Evolutionary conservation across 495 filamentous ascomycete species (phyloP).

Genomic region (Daldinia loculata): DNA sequence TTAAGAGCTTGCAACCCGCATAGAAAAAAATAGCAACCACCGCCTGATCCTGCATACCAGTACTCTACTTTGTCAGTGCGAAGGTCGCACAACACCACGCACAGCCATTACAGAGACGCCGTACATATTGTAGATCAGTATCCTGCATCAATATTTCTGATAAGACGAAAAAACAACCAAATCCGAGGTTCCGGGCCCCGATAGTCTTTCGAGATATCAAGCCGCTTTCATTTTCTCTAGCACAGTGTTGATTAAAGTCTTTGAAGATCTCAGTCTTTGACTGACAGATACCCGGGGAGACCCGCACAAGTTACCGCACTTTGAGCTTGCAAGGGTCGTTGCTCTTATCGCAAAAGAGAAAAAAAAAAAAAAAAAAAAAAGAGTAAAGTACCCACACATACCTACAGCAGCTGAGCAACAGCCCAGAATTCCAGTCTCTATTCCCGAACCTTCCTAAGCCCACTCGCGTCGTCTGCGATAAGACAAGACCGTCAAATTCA

Average conservation of each 20-base stretch:
- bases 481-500: conserved; percentile 22
- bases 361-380: background rate
- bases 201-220: background rate
- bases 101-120: background rate
- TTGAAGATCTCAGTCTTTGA: conserved; percentile 6
- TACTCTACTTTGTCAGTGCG: conserved; percentile 2
- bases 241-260: conserved; percentile 17
- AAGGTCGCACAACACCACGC: conserved; percentile 23
- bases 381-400: conserved; percentile 6
- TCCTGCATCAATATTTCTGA: conserved; percentile 9
- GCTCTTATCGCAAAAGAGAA: conserved; percentile 34
- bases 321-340: conserved; percentile 20
- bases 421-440: conserved; percentile 5
- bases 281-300: conserved; percentile 10
- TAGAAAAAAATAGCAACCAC: conserved; percentile 52
- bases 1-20: conserved; percentile 36
- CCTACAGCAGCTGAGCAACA: conserved; percentile 12
- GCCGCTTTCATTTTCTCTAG: background rate
- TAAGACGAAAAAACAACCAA: background rate
- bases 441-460: conserved; percentile 26
- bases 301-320: conserved; percentile 19
- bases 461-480: conserved; percentile 28
- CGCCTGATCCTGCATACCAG: conserved; percentile 38
- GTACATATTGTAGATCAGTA: conserved; percentile 5
- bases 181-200: conserved; percentile 2